Evolutionary conservation across 2,329 filamentous ascomycete genomes (phyloP).

Genomic region (Botrytis cinerea): DNA sequence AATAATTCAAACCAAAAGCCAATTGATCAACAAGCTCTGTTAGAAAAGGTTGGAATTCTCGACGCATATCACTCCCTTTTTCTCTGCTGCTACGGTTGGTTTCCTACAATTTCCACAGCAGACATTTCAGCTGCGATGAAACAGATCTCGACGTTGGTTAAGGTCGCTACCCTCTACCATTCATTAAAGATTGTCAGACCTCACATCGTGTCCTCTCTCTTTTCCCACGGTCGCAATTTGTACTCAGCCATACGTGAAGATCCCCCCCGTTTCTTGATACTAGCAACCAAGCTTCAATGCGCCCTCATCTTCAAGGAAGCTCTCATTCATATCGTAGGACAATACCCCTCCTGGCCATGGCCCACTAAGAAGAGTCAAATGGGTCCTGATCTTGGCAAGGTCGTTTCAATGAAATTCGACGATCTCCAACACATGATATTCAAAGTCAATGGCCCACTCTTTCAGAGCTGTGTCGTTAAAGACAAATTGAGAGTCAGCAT

Average conservation of each 20-base stretch:
- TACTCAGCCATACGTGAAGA: slow-evolving; percentile 29
- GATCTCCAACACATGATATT: slow-evolving; percentile 25
- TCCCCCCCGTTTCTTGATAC: slow-evolving; percentile 32
- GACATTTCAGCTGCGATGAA: slow-evolving; percentile 27
- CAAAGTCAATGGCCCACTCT: slow-evolving; percentile 26
- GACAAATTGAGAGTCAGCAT: slow-evolving; percentile 21
- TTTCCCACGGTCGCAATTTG: slow-evolving; percentile 28
- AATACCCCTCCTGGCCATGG: slow-evolving; percentile 30
- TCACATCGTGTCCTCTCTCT: slow-evolving; percentile 25
- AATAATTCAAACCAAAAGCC: neutral
- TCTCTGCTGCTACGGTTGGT: slow-evolving; percentile 23
- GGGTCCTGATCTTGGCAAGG: neutral
- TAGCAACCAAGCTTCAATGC: slow-evolving; percentile 28
- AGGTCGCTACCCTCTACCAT: slow-evolving; percentile 24
- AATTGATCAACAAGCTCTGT: neutral
- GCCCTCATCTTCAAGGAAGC: slow-evolving; percentile 35
- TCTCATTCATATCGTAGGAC: slow-evolving; percentile 35
- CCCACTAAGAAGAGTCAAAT: neutral
- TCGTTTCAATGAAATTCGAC: slow-evolving; percentile 29
- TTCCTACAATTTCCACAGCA: slow-evolving; percentile 25
- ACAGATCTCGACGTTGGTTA: slow-evolving; percentile 28
- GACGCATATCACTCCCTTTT: slow-evolving; percentile 33
- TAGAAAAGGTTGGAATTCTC: neutral
- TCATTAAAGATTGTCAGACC: slow-evolving; percentile 24
- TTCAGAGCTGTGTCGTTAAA: slow-evolving; percentile 25